phyloP scores from a whole-genome alignment of 148 eudicot species.

The Camellia japonica region DNA sequence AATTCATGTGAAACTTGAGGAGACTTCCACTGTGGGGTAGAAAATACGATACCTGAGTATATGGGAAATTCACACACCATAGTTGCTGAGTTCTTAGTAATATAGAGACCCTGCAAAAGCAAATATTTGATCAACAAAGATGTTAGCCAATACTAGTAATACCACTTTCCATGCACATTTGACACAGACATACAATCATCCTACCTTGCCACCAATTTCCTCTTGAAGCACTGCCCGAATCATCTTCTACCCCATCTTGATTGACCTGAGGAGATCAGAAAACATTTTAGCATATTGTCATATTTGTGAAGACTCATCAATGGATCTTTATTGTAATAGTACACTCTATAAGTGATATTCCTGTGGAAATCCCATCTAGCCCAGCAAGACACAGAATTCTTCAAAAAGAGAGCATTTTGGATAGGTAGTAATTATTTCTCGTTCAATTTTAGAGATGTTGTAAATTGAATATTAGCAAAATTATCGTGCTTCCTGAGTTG shows the following conservation, averaged over 20 bases:
- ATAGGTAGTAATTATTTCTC: too few relatives aligned
- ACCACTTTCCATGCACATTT: neutral
- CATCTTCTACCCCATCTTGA: conserved; percentile 74
- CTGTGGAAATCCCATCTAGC: too few relatives aligned
- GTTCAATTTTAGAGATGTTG: too few relatives aligned
- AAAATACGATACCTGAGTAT: conserved; percentile 15
- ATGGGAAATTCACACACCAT: conserved; percentile 10
- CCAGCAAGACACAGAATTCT: too few relatives aligned
- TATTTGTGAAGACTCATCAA: neutral
- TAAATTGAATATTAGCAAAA: too few relatives aligned
- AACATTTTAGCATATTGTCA: neutral
- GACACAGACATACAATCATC: conserved; percentile 8
- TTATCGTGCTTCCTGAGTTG: too few relatives aligned
- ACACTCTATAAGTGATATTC: too few relatives aligned
- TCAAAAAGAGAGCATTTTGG: too few relatives aligned
- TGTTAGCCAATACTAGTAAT: neutral
- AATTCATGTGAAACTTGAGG: neutral
- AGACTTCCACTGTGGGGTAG: neutral
- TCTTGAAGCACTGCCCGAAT: conserved; percentile 60
- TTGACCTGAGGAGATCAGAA: conserved; percentile 32
- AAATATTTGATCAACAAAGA: neutral
- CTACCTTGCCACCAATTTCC: conserved; percentile 97
- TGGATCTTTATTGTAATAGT: too few relatives aligned
- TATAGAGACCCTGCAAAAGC: conserved; percentile 68
- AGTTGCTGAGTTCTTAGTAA: conserved; percentile 34